Evolutionary conservation across 1,139 yeast species (phyloP), one percentile per base, ranked within the genome.

Genomic region (Groenewaldozyma auringiensis): DNA sequence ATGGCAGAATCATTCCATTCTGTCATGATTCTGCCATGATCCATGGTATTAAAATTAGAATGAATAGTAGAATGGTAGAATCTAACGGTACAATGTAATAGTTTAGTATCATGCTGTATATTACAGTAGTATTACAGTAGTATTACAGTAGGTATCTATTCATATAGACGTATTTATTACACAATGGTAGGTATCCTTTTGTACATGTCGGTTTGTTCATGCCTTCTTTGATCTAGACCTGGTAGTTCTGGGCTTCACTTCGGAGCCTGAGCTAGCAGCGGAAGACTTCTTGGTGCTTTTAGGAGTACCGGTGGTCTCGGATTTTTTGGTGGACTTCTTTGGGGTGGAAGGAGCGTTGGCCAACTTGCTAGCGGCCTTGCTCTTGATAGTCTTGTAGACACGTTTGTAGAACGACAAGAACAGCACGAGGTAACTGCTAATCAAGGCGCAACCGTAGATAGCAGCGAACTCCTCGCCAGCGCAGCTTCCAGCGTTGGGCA

Each of bases 401-500:
- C 79, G 80, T 62, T 88, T 83, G 78, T 92, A 92, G 76, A 92
- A 92, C 45, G 92, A 84, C 66, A 92, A 87, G 74, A 92, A 92
- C 64, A 92, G 75, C 52, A 92, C 75, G 72, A 92, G 76, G 71
- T 92, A 92, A 49, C 94, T 82, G 45, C 95, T 82, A 68, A 92
- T 76, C 60, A 92, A 85, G 64, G 82, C 76, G 68, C 89, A 87
- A 34, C 98, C 98, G 59, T 81, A 82, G 50, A 81, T 76, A 35
- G 97, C 97, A 48, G 98, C 98, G 57, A 82, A 75, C 68, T 87
- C 92, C 52, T 89, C 83, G 51, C 98, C 98, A 55, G 85, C 79
- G 69, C 98, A 92, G 58, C 82, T 81, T 52, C 96, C 96, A 60
- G 72, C 69, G 67, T 84, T 81, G 48, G 97, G 96, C 63, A 87